Evolutionary conservation across 768 basidiomycete genomes (phyloP), one percentile per base, ranked within the genome.

Genomic region (Russula sp.): DNA sequence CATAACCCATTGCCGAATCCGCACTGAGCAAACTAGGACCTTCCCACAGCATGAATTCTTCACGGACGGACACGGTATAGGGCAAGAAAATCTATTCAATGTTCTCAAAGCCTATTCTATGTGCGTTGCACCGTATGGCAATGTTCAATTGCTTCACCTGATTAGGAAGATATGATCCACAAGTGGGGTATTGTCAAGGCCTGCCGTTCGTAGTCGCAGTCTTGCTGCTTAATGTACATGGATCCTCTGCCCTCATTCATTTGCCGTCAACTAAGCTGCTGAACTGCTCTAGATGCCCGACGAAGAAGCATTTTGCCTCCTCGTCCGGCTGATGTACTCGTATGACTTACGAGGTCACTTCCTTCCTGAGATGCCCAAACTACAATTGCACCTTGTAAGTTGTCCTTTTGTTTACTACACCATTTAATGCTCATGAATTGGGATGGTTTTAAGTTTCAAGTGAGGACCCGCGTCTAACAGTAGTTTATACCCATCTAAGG

Each of bases 31-130:
- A 59, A 48, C 35, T 54, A 90, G 92, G 72, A 99, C 97, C 3
- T 98, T 99, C 75, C 97, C 97, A 29, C 90, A 94, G 70, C 95
- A 98, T 69, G 88, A 90, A 49, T 98, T 93, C 76, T 99, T 98
- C 73, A 93, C 84, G 46, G 90, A 97, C 67, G 93, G 88, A 3
- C 89, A 90, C 68, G 97, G 96, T 9, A 88, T 95, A 32, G 97
- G 97, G 2, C 95, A 98, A 72, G 96, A 98, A 73, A 95, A 96
- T 69, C 74, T 99, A 39, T 98, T 98, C 77, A 98, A 98, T 70
- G 95, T 99, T 39, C 79, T 98, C 36, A 98, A 98, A 72, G 97
- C 97, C 10, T 99, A 98, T 72, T 97, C 93, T 22, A 72, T 98
- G 85, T 93, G 88, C 73, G 51, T 51, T 35, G 38, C 57, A 5